A percentile compares a stretch with the other conserved stretches of the same genome.
phyloP scores from a whole-genome alignment of 208 protist genomes.

The Leishmania arabica region DNA sequence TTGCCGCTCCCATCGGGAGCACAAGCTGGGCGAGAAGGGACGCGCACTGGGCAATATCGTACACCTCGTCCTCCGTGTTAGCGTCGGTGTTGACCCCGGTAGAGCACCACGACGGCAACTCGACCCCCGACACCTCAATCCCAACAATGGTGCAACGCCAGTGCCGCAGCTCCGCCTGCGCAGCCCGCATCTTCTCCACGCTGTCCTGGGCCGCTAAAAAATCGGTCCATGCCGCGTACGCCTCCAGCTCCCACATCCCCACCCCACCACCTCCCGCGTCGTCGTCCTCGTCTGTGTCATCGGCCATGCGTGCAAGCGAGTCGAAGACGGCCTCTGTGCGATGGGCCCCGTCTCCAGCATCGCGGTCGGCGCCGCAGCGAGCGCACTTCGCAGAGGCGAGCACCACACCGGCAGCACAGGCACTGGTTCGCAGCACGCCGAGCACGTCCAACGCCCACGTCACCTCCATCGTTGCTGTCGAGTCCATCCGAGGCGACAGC shows the following conservation, averaged over 20 bases:
- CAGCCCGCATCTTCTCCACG: not conserved
- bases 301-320: not conserved
- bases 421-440: conserved; percentile 9
- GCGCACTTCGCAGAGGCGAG: not conserved
- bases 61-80: not conserved
- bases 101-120: conserved; percentile 21
- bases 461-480: conserved; percentile 14
- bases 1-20: conserved; percentile 1
- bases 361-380: not conserved
- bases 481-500: not conserved
- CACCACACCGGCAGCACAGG: conserved; percentile 6
- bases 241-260: conserved; percentile 14
- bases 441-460: conserved; percentile 21
- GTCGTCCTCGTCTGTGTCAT: conserved; percentile 2
- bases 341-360: not conserved
- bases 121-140: conserved; percentile 20
- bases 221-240: conserved; percentile 26
- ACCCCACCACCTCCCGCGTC: not conserved
- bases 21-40: conserved; percentile 12
- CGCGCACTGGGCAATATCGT: not conserved
- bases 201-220: conserved; percentile 11
- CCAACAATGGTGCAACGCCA: conserved; percentile 24
- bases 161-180: conserved; percentile 21
- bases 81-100: not conserved
- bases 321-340: not conserved